phyloP scores from a whole-genome alignment of 176 grass and related monocot species.

The Dendrocalamus sinicus region DNA sequence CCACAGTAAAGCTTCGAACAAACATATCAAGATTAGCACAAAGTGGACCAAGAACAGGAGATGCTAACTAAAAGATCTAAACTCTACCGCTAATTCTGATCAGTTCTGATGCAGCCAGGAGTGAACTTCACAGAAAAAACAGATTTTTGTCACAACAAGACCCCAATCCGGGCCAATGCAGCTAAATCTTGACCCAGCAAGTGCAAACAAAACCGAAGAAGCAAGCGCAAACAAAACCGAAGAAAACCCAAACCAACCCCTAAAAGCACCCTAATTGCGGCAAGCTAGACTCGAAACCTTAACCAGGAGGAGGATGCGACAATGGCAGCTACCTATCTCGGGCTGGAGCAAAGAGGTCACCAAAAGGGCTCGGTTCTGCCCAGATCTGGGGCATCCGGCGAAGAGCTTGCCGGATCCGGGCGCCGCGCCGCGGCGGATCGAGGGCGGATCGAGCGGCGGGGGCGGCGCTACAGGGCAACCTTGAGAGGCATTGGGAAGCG shows the following conservation, averaged over 20 bases:
- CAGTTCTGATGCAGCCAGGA: background rate
- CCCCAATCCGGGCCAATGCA: constrained; percentile 40
- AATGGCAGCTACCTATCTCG: constrained; percentile 20
- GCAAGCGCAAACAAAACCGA: background rate
- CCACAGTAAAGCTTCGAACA: background rate
- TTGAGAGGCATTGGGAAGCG: constrained; percentile 28
- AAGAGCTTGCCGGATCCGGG: constrained; percentile 51
- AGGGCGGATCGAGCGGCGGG: background rate
- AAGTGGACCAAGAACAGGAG: background rate
- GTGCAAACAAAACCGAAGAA: background rate
- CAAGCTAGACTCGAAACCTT: constrained; percentile 20
- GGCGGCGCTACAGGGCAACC: constrained; percentile 22
- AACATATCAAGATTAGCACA: background rate
- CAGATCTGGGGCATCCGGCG: constrained; percentile 37
- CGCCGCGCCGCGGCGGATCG: constrained; percentile 3
- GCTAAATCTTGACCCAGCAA: constrained; percentile 44
- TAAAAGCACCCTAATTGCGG: constrained; percentile 4
- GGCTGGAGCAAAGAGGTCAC: background rate
- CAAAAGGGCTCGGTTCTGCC: constrained; percentile 32
- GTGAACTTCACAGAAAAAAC: background rate
- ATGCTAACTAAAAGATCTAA: constrained; percentile 15
- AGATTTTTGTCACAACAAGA: background rate
- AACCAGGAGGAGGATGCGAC: background rate
- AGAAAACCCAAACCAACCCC: background rate
- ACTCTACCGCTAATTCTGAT: background rate